Conservation (phyloP, 2,329 filamentous ascomycete species). For the Spiromastix sp. region DNA sequence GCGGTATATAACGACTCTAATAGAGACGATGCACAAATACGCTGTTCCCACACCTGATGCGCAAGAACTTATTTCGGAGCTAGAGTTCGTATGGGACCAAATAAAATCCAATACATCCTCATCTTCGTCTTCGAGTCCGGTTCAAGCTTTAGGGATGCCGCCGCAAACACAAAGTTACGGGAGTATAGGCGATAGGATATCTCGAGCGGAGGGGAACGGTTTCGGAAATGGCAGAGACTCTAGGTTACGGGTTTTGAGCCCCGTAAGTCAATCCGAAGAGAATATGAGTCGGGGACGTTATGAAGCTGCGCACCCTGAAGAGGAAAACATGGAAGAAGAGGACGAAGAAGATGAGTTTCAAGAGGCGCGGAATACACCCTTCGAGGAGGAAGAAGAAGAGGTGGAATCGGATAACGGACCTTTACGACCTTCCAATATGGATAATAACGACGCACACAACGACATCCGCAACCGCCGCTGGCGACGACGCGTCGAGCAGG, state of each 20-base stretch:
- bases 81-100: slow-evolving; percentile 99
- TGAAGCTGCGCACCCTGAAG: slow-evolving; percentile 36
- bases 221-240: slow-evolving; percentile 38
- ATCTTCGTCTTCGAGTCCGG: slow-evolving; percentile 41
- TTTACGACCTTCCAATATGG: not conserved
- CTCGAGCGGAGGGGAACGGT: slow-evolving; percentile 21
- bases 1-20: slow-evolving; percentile 83
- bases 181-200: slow-evolving; percentile 27
- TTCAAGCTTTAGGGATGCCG: slow-evolving; percentile 21
- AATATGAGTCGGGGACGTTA: slow-evolving; percentile 28
- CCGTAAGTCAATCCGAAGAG: slow-evolving; percentile 76
- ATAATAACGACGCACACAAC: slow-evolving; percentile 11
- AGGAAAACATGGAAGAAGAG: slow-evolving; percentile 28
- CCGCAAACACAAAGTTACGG: slow-evolving; percentile 23
- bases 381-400: slow-evolving; percentile 31
- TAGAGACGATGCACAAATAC: slow-evolving; percentile 94
- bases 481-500: slow-evolving; percentile 73
- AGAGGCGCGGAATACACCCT: slow-evolving; percentile 12
- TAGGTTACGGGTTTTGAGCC: slow-evolving; percentile 64
- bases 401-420: slow-evolving; percentile 30
- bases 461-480: slow-evolving; percentile 46
- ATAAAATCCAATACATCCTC: slow-evolving; percentile 74
- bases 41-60: slow-evolving; percentile 73
- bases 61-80: slow-evolving; percentile 75
- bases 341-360: slow-evolving; percentile 21